These are phyloP conservation scores for Dovyalis caffra DNA, from an alignment of 345 rosid genomes.

Conservation along the genomic window DNA sequence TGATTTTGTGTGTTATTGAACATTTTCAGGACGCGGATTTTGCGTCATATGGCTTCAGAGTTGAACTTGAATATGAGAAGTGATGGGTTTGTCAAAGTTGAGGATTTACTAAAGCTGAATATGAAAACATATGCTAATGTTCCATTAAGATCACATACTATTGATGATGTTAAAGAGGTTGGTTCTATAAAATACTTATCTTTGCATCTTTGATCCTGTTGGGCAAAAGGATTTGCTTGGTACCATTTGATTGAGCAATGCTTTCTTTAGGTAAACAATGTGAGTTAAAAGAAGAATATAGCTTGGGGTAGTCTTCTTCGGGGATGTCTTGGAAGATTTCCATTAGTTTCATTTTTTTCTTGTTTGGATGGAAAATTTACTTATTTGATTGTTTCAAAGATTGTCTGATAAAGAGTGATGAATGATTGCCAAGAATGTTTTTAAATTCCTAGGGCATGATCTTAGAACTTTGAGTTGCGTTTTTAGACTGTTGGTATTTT, in stretches of 20 bases:
- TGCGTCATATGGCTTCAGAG: constrained; percentile 81
- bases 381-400: not conserved
- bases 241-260: not conserved
- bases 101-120: constrained; percentile 64
- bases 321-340: no score
- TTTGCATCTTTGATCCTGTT: not conserved
- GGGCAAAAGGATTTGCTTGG: not conserved
- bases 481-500: not conserved
- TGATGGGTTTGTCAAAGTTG: constrained; percentile 83
- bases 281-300: no score
- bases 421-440: not conserved
- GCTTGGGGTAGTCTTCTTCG: no score
- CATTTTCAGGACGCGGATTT: constrained; percentile 59
- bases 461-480: not conserved
- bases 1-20: not conserved
- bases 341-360: no score
- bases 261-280: no score
- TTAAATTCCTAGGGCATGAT: not conserved
- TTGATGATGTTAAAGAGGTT: constrained; percentile 84
- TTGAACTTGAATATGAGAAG: constrained; percentile 61
- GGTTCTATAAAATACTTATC: constrained; percentile 4
- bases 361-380: not conserved
- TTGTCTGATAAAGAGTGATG: not conserved
- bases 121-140: constrained; percentile 67
- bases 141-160: constrained; percentile 61